phyloP scores from a whole-genome alignment of 441 rosid species.

The Sinapis alba region DNA sequence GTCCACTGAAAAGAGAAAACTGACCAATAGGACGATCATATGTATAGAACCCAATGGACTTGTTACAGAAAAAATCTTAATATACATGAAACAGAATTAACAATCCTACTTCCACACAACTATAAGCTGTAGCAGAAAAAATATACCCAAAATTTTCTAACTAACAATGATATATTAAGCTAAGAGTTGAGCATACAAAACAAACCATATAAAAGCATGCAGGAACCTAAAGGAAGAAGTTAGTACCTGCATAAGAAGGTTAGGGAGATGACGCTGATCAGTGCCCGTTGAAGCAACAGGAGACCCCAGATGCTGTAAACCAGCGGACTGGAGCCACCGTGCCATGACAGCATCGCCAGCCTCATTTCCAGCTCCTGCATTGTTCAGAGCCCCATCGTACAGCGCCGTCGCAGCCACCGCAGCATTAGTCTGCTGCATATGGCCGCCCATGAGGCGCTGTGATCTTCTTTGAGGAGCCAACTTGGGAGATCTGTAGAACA shows the following conservation, averaged over 20 bases:
- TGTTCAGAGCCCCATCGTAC: constrained; percentile 78
- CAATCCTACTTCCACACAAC: constrained; percentile 7
- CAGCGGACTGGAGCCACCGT: constrained; percentile 98
- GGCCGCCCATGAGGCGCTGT: constrained; percentile 95
- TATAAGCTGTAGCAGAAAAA: background rate
- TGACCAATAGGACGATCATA: constrained; percentile 1
- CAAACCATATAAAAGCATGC: constrained; percentile 8
- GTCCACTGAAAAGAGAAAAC: background rate
- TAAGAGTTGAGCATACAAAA: background rate
- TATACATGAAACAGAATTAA: no score
- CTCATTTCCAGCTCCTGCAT: constrained; percentile 64
- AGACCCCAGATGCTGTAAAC: constrained; percentile 99
- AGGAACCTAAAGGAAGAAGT: background rate
- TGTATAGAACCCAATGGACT: no score
- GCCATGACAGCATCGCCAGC: constrained; percentile 99
- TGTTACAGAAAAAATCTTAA: no score
- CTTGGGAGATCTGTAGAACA: constrained; percentile 70
- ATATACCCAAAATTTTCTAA: background rate
- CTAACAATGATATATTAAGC: constrained; percentile 1
- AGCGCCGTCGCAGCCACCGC: constrained; percentile 69
- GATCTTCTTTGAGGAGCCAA: constrained; percentile 99
- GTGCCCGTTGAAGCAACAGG: constrained; percentile 82
- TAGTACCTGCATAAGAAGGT: constrained; percentile 86
- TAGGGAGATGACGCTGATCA: constrained; percentile 90
- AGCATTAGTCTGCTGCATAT: constrained; percentile 93